Evolutionary conservation across 2,329 filamentous ascomycete species (phyloP).

Genomic region (Penicillium sp.): DNA sequence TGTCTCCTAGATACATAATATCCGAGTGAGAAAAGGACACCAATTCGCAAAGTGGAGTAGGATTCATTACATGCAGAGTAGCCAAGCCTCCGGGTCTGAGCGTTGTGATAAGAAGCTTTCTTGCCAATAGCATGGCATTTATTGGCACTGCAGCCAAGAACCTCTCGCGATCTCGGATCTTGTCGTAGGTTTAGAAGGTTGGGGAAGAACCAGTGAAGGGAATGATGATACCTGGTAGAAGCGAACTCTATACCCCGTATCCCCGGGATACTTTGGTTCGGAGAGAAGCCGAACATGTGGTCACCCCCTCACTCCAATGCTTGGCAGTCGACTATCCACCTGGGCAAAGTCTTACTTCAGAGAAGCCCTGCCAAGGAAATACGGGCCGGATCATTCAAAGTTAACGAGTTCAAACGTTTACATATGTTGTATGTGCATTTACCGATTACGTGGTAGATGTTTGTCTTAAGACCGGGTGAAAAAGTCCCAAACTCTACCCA

Average conservation of each 20-base stretch:
- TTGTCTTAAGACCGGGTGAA: background rate
- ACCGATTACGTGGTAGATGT: too few relatives aligned
- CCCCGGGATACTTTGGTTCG: background rate
- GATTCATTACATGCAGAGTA: background rate
- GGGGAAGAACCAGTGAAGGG: too few relatives aligned
- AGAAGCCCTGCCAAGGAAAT: constrained; percentile 12
- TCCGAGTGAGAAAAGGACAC: background rate
- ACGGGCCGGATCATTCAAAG: constrained; percentile 7
- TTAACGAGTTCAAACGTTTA: background rate
- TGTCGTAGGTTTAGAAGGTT: constrained; percentile 1
- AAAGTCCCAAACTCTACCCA: background rate
- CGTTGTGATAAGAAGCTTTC: constrained; percentile 10
- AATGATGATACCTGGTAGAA: background rate
- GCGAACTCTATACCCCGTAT: background rate
- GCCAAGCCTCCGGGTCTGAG: background rate
- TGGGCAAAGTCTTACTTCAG: constrained; percentile 6
- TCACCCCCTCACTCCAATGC: background rate
- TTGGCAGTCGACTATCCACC: background rate
- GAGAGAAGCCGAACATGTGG: background rate
- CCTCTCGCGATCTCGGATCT: background rate
- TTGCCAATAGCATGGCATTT: constrained; percentile 12
- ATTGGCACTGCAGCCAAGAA: constrained; percentile 12
- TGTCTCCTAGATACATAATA: too few relatives aligned
- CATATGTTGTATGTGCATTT: too few relatives aligned
- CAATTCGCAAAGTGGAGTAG: constrained; percentile 4